Conservation (phyloP, 106 monocot genomes). For the Triglochin maritima region DNA sequence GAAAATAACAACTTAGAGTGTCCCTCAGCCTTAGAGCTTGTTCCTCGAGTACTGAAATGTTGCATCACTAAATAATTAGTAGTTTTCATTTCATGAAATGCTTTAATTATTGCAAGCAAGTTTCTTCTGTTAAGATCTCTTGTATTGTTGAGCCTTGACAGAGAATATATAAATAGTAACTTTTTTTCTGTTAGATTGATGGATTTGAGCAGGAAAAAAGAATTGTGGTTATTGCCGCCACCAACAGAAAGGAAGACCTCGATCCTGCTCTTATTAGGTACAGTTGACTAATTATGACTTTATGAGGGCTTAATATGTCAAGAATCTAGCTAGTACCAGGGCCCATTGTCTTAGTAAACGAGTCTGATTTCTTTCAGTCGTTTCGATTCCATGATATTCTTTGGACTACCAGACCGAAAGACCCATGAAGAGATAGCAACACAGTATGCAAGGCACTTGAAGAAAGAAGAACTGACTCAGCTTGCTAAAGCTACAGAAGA, state of each 20-base stretch:
- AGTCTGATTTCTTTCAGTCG: constrained; percentile 41
- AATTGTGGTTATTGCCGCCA: constrained; percentile 90
- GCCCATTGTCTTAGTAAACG: too few relatives aligned
- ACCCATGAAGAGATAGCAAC: constrained; percentile 67
- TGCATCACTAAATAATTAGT: too few relatives aligned
- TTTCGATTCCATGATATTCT: constrained; percentile 82
- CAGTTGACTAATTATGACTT: background rate
- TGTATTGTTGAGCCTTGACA: too few relatives aligned
- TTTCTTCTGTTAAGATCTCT: too few relatives aligned
- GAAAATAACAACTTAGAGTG: too few relatives aligned
- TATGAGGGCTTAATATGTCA: too few relatives aligned
- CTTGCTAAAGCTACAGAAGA: constrained; percentile 55
- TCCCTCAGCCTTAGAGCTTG: too few relatives aligned
- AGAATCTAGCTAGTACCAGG: too few relatives aligned
- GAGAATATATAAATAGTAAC: too few relatives aligned
- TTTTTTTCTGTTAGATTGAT: constrained; percentile 51
- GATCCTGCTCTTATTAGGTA: constrained; percentile 98
- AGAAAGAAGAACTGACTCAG: constrained; percentile 43
- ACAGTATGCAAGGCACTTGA: constrained; percentile 92
- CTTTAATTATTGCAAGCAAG: too few relatives aligned
- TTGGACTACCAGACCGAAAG: constrained; percentile 69
- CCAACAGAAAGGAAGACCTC: constrained; percentile 95
- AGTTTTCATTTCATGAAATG: too few relatives aligned
- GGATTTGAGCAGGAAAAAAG: constrained; percentile 92
- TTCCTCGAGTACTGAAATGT: too few relatives aligned